These are phyloP conservation scores for Cucumis hystrix DNA, from an alignment of 306 rosid genomes.

Conservation along the genomic window DNA sequence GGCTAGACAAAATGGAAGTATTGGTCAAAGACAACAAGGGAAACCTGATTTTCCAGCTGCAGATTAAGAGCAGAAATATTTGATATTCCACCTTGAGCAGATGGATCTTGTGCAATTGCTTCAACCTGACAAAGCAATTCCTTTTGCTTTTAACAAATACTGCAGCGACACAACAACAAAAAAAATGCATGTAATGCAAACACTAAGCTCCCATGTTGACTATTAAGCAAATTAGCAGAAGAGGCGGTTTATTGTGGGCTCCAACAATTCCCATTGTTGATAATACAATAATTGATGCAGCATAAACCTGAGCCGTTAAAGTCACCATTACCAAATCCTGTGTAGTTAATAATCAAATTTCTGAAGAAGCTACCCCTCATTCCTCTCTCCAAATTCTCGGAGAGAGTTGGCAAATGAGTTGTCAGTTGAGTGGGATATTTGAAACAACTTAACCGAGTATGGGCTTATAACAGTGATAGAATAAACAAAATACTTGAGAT, in stretches of 20 bases:
- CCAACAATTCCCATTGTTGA: not conserved
- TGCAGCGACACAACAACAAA: not conserved
- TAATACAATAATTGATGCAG: not conserved
- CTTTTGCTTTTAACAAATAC: not conserved
- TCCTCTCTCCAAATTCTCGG: not conserved
- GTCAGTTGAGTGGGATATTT: not conserved
- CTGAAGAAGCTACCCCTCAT: not conserved
- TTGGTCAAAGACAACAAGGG: not conserved
- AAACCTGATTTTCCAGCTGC: constrained; percentile 72
- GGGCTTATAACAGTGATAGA: not conserved
- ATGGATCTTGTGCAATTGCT: constrained; percentile 60
- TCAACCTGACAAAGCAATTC: constrained; percentile 51
- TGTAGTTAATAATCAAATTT: not conserved
- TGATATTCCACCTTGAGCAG: constrained; percentile 63
- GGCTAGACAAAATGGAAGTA: not conserved
- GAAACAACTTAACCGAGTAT: not conserved
- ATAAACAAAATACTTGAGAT: not conserved
- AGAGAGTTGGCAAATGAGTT: not conserved
- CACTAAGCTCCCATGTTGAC: not conserved
- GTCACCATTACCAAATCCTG: not conserved
- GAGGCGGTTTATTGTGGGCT: not conserved
- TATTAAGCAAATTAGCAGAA: not conserved
- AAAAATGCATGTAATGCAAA: not conserved
- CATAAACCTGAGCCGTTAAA: not conserved
- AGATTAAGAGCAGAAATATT: constrained; percentile 62